Percentiles rank a stretch among this genome's conserved stretches.
These are phyloP conservation scores for Pecoramyces ruminantium DNA, from an alignment of 192 early-diverging fungal species.

Conservation along the genomic window DNA sequence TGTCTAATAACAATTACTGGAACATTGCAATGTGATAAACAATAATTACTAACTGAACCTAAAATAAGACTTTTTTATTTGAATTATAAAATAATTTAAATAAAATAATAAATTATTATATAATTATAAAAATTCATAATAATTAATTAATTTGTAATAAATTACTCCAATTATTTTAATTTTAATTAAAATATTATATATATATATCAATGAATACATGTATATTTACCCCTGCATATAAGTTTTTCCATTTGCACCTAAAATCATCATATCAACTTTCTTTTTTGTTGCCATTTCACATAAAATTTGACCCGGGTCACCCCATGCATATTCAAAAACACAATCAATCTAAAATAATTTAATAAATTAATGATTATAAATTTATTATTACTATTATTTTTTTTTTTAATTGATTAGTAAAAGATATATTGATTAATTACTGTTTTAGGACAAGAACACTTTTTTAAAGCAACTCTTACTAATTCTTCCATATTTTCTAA, in stretches of 20 bases:
- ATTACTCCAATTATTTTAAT: no score
- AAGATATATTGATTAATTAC: not conserved
- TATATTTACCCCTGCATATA: not conserved
- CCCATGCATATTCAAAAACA: not conserved
- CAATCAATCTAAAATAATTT: not conserved
- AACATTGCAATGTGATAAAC: not conserved
- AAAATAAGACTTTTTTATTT: not conserved
- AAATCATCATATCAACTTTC: not conserved
- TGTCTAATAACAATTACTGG: not conserved
- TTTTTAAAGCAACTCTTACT: not conserved
- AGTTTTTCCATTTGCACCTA: not conserved
- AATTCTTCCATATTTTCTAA: not conserved
- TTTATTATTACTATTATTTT: not conserved
- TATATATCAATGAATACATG: not conserved
- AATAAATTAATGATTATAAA: no score
- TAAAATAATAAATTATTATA: no score
- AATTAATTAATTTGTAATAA: no score
- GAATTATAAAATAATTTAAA: no score
- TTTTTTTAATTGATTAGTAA: no score
- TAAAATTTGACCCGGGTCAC: not conserved
- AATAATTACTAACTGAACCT: not conserved
- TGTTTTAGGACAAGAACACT: not conserved
- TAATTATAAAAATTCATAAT: no score
- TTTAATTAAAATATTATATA: no score
- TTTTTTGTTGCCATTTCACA: not conserved